Evolutionary conservation across 2,329 filamentous ascomycete species (phyloP).

Genomic region (Colletotrichum liaoningense): DNA sequence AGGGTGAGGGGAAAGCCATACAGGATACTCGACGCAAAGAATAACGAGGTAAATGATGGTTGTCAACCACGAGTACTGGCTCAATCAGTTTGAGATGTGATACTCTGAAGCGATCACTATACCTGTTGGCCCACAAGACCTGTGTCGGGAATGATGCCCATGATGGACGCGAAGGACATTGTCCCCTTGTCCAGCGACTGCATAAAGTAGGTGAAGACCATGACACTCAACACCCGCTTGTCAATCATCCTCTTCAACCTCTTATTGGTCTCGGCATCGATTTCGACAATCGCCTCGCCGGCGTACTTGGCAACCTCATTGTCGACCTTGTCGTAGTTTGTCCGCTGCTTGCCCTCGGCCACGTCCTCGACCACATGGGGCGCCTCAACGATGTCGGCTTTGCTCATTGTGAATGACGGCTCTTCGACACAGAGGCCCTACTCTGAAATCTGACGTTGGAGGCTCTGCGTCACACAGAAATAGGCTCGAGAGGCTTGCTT

Average conservation of each 20-base stretch:
- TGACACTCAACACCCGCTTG: slow-evolving; percentile 60
- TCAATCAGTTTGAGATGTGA: neutral
- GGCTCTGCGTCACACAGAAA: neutral
- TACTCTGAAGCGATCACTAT: neutral
- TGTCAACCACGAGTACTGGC: slow-evolving; percentile 48
- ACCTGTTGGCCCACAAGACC: slow-evolving; percentile 47
- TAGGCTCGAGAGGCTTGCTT: neutral
- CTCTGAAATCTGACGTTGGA: neutral
- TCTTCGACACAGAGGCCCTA: too few species aligned
- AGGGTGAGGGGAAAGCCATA: slow-evolving; percentile 38
- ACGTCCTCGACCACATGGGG: slow-evolving; percentile 12
- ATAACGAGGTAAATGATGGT: slow-evolving; percentile 56
- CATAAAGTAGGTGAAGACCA: slow-evolving; percentile 61
- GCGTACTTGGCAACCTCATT: slow-evolving; percentile 26
- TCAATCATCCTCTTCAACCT: slow-evolving; percentile 61
- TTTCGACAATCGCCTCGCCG: slow-evolving; percentile 44
- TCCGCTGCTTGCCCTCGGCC: slow-evolving; percentile 17
- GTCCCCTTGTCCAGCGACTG: slow-evolving; percentile 49
- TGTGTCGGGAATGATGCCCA: slow-evolving; percentile 41
- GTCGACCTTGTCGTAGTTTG: slow-evolving; percentile 23
- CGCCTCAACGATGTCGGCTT: neutral
- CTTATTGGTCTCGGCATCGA: slow-evolving; percentile 63
- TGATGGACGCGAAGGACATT: slow-evolving; percentile 42
- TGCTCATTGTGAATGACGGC: slow-evolving; percentile 1
- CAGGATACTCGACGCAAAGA: slow-evolving; percentile 54